phyloP scores from a whole-genome alignment of 2,329 filamentous ascomycete species.

The Sclerotinia trifoliorum region DNA sequence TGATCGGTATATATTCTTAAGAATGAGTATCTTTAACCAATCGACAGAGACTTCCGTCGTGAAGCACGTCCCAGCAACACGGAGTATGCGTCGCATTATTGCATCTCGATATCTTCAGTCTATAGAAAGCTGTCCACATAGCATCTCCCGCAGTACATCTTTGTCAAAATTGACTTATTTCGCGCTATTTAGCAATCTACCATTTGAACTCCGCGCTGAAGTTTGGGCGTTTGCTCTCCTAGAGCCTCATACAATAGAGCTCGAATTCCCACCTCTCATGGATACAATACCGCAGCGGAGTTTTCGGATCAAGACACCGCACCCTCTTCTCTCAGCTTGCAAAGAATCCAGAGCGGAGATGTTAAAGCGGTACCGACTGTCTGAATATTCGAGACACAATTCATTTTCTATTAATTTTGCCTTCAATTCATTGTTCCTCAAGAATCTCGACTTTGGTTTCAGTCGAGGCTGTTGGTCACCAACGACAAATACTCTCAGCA shows the following conservation, averaged over 20 bases:
- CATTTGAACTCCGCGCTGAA: constrained; percentile 5
- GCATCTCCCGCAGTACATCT: neutral
- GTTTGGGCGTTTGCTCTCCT: constrained; percentile 8
- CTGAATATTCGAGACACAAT: neutral
- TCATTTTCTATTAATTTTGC: neutral
- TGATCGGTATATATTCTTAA: neutral
- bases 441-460: constrained; percentile 5
- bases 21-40: neutral
- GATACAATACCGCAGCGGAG: neutral
- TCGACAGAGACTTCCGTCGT: neutral
- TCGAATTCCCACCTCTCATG: neutral
- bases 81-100: constrained; percentile 1
- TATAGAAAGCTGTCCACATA: neutral
- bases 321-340: constrained; percentile 8
- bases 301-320: neutral
- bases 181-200: constrained; percentile 9
- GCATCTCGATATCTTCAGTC: constrained; percentile 10
- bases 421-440: neutral
- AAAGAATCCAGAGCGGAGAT: constrained; percentile 9
- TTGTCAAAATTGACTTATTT: neutral
- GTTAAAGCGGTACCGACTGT: neutral
- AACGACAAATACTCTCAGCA: neutral
- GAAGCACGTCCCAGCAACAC: neutral
- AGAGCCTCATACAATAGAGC: neutral
- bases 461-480: neutral